Base-by-base conservation (phyloP, 306 rosid genomes). In the Sphenostylis stenocarpa region DNA sequence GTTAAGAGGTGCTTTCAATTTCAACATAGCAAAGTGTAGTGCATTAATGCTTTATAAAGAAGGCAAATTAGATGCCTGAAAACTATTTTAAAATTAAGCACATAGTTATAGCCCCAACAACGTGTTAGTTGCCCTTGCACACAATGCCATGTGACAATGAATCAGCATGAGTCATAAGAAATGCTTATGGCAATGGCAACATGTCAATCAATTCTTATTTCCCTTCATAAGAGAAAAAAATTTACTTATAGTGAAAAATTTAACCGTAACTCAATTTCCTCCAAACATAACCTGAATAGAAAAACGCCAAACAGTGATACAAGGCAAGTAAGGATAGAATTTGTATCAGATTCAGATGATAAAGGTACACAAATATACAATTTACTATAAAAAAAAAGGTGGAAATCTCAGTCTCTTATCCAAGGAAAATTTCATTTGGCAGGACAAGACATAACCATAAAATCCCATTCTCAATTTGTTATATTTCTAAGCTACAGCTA, bases 181-280 rank as follows among this genome's bases (percentile, higher is more conserved):
- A 70, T 19, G 48, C 12, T 70, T 31, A 13, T 19, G 24, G 64
- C 20, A 47, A 65, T n/a, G 26, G 23, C 21, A 68, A 43, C 8
- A 69, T 31, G 15, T 67, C 62, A 77, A 56, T 31, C 7, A 3
- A 55, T 26, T 76, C 68, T 17, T 55, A 39, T 39, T 39, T 10
- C 45, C 15, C 45, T 77, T 53, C 58, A n/a, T n/a, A 51, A 65
- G 74, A 77, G 47, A 66, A 52, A 8, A 66, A 52, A 8, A 20
- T 53, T 36, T 52, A 36, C 65, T 52, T 38, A 6, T 34, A 52
- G 7, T 53, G 49, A 34, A 14, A 52, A 34, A 2, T 13, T 67
- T 6, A 28, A 17, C 48, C 43, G 7, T 31, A 12, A 36, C 34
- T 29, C 10, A 12, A n/a, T 63, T 33, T 56, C 41, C 77, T 14